Base-by-base conservation (phyloP, 768 basidiomycete genomes). In the Tulasnella sp. region DNA sequence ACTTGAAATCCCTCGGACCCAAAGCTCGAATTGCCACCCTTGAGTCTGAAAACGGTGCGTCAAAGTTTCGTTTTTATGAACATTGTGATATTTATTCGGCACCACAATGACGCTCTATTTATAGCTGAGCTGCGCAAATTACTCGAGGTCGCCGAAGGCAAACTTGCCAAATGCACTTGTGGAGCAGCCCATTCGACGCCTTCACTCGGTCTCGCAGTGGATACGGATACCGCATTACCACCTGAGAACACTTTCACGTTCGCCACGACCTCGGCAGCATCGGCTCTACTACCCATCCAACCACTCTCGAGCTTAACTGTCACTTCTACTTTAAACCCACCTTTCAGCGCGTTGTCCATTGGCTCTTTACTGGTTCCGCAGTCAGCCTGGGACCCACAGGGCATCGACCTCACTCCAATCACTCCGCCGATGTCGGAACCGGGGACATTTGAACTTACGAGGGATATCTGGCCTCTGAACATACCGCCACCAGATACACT, bases 401-500 rank as follows among this genome's bases (percentile, higher is more conserved):
- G 46, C 2, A 31, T 41, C 40, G 37, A 37, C 8, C 58, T n/a
- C 37, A 77, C 58, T 7, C 46, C 48, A 7, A 58, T 77, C 50
- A 64, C 20, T 48, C 46, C 46, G 74, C 41, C 54, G 4, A 48
- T 44, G 64, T 37, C 64, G 28, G 64, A 69, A 0, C 18, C 74
- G 12, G 40, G 40, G 1, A 44, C 58, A 14, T 40, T 48, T 46
- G 41, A 77, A 2, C 58, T 77, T 16, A 77, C 48, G 12, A n/a
- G 22, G 37, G n/a, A 74, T 16, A 72, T 75, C 37, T 82, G 72
- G 76, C 82, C 79, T 14, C 18, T 60, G 24, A 75, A 64, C 24
- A 77, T 78, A 6, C 82, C 74, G 3, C 78, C 80, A 28, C 82
- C 72, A 76, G 46, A 28, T 44, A 73, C 80, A n/a, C 76, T 75